Base-by-base conservation (phyloP, 345 rosid species). In the Aquilaria sinensis region DNA sequence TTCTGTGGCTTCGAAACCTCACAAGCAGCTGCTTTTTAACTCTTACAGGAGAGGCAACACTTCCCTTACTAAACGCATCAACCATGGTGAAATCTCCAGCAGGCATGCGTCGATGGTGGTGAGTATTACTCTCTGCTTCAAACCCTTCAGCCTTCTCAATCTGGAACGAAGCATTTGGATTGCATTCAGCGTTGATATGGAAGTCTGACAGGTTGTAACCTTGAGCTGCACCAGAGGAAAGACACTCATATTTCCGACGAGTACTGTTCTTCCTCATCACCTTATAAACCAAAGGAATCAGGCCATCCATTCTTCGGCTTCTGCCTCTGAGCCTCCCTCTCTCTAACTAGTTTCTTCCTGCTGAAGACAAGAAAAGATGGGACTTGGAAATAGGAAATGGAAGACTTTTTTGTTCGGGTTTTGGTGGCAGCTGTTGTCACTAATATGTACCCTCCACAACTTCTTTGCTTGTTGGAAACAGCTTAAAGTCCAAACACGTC, bases 161-260 rank as follows among this genome's bases (percentile, higher is more conserved):
- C 23, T 49, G 54, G 34, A 54, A 52, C 11, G 7, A 43, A 41
- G n/a, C 9, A 15, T 56, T 6, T 12, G 33, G 6, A 41, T 37
- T 61, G 31, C 16, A 48, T 31, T 72, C 67, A 13, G 57, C 72
- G 29, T 59, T 9, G 10, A 48, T 16, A 46, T 62, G 58, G 62
- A 69, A 78, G 51, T 77, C 83, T 0, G 73, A 16, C 4, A 64
- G 45, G 74, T 79, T 68, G 76, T 75, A 78, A 63, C 68, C 41
- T 33, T 64, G 78, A 62, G 87, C 57, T 50, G 79, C n/a, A 2
- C 71, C 76, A 45, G 92, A 66, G 1, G 95, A 86, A 58, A 93
- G 86, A 60, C 87, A 80, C 77, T 90, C 82, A 61, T 93, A 93
- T 9, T 76, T 80, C 55, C 87, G 70, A 33, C 90, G 94, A 53